phyloP scores from a whole-genome alignment of 305 asterid genomes.

The Withania somnifera region DNA sequence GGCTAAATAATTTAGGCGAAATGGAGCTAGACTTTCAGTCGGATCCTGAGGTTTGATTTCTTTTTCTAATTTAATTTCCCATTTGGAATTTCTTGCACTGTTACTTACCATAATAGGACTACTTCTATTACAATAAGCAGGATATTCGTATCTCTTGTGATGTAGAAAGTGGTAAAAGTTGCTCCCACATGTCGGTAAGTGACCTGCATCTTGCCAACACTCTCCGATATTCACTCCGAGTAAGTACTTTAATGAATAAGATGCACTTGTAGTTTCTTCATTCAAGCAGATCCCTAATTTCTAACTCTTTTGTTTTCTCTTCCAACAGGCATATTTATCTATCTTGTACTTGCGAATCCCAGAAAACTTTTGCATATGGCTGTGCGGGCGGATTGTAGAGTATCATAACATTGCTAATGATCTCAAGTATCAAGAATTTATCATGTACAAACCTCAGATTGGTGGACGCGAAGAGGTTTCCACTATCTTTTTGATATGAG shows the following conservation, averaged over 20 bases:
- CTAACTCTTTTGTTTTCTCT: constrained; percentile 17
- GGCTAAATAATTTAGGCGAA: constrained; percentile 61
- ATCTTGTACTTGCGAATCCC: constrained; percentile 60
- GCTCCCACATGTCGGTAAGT: constrained; percentile 19
- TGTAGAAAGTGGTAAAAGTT: constrained; percentile 17
- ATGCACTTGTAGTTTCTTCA: background rate
- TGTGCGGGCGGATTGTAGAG: constrained; percentile 62
- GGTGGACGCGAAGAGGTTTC: constrained; percentile 41
- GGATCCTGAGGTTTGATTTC: constrained; percentile 56
- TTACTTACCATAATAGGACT: constrained; percentile 11
- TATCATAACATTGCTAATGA: constrained; percentile 64
- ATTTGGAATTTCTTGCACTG: constrained; percentile 5
- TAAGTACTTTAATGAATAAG: constrained; percentile 25
- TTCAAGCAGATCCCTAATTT: constrained; percentile 5
- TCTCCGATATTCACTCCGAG: constrained; percentile 75
- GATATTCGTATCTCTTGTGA: constrained; percentile 57
- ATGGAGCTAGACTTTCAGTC: constrained; percentile 82
- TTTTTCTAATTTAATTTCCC: constrained; percentile 9
- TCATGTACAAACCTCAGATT: constrained; percentile 61
- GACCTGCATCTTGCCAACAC: constrained; percentile 80
- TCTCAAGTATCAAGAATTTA: constrained; percentile 68
- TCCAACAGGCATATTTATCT: constrained; percentile 75
- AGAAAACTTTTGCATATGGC: constrained; percentile 41
- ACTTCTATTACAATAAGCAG: constrained; percentile 31
- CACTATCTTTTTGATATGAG: constrained; percentile 7